These are phyloP conservation scores for Corymbia calophylla DNA, from an alignment of 441 rosid species.

Conservation along the genomic window DNA sequence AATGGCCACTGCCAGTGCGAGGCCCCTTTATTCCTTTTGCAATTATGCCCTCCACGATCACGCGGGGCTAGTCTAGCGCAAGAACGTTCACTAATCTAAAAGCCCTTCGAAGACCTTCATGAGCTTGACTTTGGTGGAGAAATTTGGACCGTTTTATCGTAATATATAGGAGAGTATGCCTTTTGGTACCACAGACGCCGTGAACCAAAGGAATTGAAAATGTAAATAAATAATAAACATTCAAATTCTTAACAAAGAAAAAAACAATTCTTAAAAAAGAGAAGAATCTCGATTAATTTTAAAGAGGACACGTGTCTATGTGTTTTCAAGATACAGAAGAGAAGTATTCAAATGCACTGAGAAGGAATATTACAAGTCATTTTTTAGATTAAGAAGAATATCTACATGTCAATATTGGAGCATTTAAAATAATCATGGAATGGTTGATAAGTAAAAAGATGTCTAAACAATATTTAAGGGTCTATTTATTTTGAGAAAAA, in stretches of 20 bases:
- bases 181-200: background rate
- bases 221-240: background rate
- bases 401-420: background rate
- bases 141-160: background rate
- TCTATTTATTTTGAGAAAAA: no score
- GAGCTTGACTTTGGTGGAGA: background rate
- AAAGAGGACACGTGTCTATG: background rate
- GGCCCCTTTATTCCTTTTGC: background rate
- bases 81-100: background rate
- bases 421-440: background rate
- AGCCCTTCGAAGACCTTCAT: background rate
- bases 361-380: background rate
- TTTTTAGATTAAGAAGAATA: background rate
- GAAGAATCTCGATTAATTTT: background rate
- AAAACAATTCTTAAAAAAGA: background rate
- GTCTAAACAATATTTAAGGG: background rate
- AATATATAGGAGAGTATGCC: background rate
- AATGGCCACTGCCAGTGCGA: background rate
- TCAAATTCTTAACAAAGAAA: background rate
- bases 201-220: background rate
- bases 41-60: background rate
- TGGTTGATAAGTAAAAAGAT: background rate
- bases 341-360: background rate
- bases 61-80: background rate
- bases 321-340: background rate